phyloP scores from a whole-genome alignment of 495 filamentous ascomycete species.

The Penicillium verhagenii region DNA sequence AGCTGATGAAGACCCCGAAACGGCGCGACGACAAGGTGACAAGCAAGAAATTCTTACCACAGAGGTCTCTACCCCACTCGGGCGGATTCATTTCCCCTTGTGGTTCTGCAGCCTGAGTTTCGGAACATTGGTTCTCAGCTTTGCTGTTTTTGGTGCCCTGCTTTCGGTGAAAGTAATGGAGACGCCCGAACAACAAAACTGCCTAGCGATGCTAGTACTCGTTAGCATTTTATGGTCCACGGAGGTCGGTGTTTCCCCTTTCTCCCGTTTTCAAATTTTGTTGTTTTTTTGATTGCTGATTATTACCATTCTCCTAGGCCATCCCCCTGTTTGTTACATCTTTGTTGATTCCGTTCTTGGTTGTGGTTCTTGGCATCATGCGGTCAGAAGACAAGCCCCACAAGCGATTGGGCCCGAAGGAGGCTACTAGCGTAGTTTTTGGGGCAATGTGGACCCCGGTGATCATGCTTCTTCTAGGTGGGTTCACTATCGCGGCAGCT shows the following conservation, averaged over 20 bases:
- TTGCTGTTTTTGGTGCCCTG: constrained; percentile 69
- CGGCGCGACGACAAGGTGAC: constrained; percentile 79
- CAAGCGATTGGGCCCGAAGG: constrained; percentile 65
- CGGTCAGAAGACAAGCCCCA: constrained; percentile 70
- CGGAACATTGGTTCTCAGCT: constrained; percentile 67
- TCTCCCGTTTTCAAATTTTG: neutral
- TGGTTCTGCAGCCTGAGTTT: constrained; percentile 86
- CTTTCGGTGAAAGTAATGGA: constrained; percentile 76
- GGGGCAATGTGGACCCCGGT: constrained; percentile 98
- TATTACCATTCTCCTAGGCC: constrained; percentile 50
- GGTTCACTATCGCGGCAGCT: constrained; percentile 93
- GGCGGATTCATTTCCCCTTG: constrained; percentile 66
- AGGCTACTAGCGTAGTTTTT: constrained; percentile 79
- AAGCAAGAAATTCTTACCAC: constrained; percentile 61
- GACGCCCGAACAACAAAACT: constrained; percentile 88
- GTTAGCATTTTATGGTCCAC: constrained; percentile 96
- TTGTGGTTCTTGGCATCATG: constrained; percentile 81
- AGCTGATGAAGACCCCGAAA: constrained; percentile 64
- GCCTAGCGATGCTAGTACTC: constrained; percentile 88
- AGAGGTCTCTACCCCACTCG: constrained; percentile 77
- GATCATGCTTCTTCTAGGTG: constrained; percentile 96
- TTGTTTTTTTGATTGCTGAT: constrained; percentile 19
- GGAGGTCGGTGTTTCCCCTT: constrained; percentile 59
- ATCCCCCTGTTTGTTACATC: constrained; percentile 98
- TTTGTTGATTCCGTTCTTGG: constrained; percentile 88